Conservation (phyloP, 2,329 filamentous ascomycete genomes). For the Capronia coronata region DNA sequence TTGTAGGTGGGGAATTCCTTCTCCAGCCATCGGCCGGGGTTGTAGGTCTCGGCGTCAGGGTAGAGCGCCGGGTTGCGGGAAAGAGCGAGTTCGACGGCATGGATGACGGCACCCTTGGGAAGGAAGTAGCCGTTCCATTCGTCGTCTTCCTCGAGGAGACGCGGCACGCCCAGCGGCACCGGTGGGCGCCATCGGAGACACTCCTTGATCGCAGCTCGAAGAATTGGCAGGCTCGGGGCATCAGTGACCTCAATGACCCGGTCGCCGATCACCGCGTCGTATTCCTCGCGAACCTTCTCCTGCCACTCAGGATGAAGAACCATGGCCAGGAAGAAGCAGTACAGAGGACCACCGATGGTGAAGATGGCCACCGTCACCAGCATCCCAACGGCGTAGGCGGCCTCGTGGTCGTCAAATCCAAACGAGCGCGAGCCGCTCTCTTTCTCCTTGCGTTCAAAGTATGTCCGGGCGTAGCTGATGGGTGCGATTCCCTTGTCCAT, state of each 20-base stretch:
- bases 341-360: constrained; percentile 29
- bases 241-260: constrained; percentile 41
- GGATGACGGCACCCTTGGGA: constrained; percentile 43
- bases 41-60: constrained; percentile 30
- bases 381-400: constrained; percentile 29
- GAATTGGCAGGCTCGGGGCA: constrained; percentile 34
- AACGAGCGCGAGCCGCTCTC: constrained; percentile 23
- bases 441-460: constrained; percentile 27
- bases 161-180: constrained; percentile 45
- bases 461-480: constrained; percentile 28
- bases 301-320: constrained; percentile 47
- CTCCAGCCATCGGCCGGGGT: constrained; percentile 30
- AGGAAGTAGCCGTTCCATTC: constrained; percentile 46
- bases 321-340: constrained; percentile 38
- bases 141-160: constrained; percentile 48
- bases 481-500: constrained; percentile 27
- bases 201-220: constrained; percentile 40
- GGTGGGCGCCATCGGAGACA: constrained; percentile 45
- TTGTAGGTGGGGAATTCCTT: constrained; percentile 31
- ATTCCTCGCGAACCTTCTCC: constrained; percentile 40
- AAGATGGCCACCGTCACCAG: constrained; percentile 28
- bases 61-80: constrained; percentile 30
- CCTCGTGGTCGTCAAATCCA: constrained; percentile 28
- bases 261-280: constrained; percentile 41
- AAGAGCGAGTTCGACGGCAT: constrained; percentile 37